Evolutionary conservation across 176 grass and related monocot genomes (phyloP).

Genomic region (Hordeum vulgare): MorexV3_pseudomolecules_assembly NC_058518.1:488039253-488039752

Average conservation of each 20-base stretch:
- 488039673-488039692: slow-evolving; percentile 35
- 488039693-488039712: slow-evolving; percentile 67
- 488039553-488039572: not conserved
- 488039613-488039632: slow-evolving; percentile 22
- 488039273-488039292: too few species aligned
- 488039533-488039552: slow-evolving; percentile 59
- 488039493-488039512: slow-evolving; percentile 63
- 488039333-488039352: too few species aligned
- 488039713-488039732: slow-evolving; percentile 36
- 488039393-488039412: not conserved
- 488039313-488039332: too few species aligned
- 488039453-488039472: slow-evolving; percentile 40
- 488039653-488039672: slow-evolving; percentile 45
- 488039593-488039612: slow-evolving; percentile 67
- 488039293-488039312: too few species aligned
- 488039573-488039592: slow-evolving; percentile 40
- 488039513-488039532: slow-evolving; percentile 45
- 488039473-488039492: slow-evolving; percentile 71
- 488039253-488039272: too few species aligned
- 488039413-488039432: not conserved
- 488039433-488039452: not conserved
- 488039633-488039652: slow-evolving; percentile 8
- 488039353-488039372: too few species aligned
- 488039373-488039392: not conserved
- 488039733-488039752: slow-evolving; percentile 49